Percentiles rank a stretch among this genome's conserved stretches.
phyloP scores from a whole-genome alignment of 2,329 filamentous ascomycete species.

The Penicillium hordei region DNA sequence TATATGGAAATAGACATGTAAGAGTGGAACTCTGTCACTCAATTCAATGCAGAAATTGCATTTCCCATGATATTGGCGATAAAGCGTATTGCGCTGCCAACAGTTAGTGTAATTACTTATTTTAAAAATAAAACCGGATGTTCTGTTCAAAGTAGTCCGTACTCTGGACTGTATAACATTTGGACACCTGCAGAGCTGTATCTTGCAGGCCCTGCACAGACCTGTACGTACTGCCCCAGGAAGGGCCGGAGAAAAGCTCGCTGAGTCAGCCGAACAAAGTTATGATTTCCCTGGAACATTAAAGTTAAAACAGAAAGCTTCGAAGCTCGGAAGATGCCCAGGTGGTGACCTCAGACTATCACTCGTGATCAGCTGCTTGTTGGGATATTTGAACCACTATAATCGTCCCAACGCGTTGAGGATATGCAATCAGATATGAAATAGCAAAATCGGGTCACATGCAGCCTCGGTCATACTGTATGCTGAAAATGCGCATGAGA shows the following conservation, averaged over 20 bases:
- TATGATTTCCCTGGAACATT: neutral
- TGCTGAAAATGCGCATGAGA: neutral
- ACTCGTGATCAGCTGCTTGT: conserved; percentile 3
- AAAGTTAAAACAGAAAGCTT: too few relatives aligned
- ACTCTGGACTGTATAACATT: neutral
- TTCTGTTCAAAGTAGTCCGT: neutral
- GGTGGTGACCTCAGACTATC: neutral
- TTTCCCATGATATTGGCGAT: too few relatives aligned
- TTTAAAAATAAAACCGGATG: neutral
- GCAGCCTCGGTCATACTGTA: conserved; percentile 19
- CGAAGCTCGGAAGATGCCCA: neutral
- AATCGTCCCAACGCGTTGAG: conserved; percentile 18
- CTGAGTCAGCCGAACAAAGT: neutral
- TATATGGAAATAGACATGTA: too few relatives aligned
- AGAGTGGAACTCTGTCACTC: neutral
- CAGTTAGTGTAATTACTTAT: neutral
- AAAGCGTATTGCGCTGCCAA: neutral
- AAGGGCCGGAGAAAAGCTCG: neutral
- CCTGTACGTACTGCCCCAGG: neutral
- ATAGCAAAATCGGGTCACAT: conserved; percentile 18
- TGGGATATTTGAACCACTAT: neutral
- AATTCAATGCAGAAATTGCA: neutral
- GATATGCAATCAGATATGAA: neutral
- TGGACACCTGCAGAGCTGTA: neutral
- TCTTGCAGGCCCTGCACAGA: neutral